Evolutionary conservation across 1,284 basidiomycete species (phyloP), one percentile per base, ranked within the genome.

Genomic region (Microbotryum silenes-acaulis): DNA sequence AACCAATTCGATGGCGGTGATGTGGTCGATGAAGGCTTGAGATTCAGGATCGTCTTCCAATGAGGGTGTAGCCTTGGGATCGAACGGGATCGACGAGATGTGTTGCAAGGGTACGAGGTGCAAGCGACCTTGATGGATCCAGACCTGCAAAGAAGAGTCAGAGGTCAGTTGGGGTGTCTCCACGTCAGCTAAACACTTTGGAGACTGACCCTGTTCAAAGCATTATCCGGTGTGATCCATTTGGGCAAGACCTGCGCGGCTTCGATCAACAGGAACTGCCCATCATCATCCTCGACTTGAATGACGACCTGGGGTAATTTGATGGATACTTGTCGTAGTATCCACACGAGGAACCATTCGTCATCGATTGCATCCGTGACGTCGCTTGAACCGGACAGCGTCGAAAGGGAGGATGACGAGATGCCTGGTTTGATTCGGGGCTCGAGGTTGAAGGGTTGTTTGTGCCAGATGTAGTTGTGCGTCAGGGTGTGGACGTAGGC

Each of bases 191-290:
- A 27, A 27, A 27, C 27, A 27, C 27, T 27, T 4, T 25, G 51
- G 51, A 61, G 68, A 80, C 87, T 77, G 77, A 91, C 90, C 79
- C 96, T 85, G 77, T 97, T 94, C 73, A 86, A 83, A 49, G 91
- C 86, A 74, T 93, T 92, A 51, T 85, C 82, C 1, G 94, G 96
- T 14, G 86, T 87, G 51, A 97, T 84, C 96, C 94, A 98, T 1
- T 81, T 78, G 5, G 94, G 93, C 12, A 99, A 78, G 54, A 80
- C 81, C 59, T 97, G 88, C 12, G 96, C 96, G 4, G 91, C 94
- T 77, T 99, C 94, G 66, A 98, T 97, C 63, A 98, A 81, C 48
- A 98, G 76, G 72, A 98, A 97, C 72, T 98, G 90, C 33, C 96
- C 96, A 75, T 99, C 94, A 5, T 88, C 86, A 76, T 97, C 94